Evolutionary conservation across 768 basidiomycete genomes (phyloP).

Genomic region (Mycena chlorophos): DNA sequence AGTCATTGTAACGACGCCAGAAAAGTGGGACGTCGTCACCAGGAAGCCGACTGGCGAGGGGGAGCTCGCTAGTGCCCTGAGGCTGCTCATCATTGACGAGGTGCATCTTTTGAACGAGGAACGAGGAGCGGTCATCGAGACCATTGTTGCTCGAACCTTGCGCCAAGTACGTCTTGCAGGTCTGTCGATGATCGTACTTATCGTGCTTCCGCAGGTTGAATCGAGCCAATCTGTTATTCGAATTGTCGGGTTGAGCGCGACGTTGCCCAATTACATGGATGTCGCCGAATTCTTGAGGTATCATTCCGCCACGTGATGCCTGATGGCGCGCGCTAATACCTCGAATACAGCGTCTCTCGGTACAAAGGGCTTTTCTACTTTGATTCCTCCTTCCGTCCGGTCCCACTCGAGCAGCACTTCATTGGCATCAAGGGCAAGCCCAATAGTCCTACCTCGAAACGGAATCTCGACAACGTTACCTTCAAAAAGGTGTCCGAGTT

Average conservation of each 20-base stretch:
- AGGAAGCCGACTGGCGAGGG: constrained; percentile 96
- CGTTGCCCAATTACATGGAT: constrained; percentile 94
- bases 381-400: constrained; percentile 94
- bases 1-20: constrained; percentile 97
- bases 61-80: constrained; percentile 94
- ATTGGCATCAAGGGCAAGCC: constrained; percentile 90
- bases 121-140: constrained; percentile 96
- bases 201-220: constrained; percentile 69
- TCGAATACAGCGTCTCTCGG: constrained; percentile 76
- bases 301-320: not conserved
- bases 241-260: constrained; percentile 94
- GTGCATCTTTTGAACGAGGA: constrained; percentile 97
- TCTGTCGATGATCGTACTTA: not conserved
- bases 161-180: constrained; percentile 58
- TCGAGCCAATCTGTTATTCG: constrained; percentile 94
- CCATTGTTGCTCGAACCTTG: constrained; percentile 93
- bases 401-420: constrained; percentile 97
- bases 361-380: constrained; percentile 93
- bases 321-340: constrained; percentile 2
- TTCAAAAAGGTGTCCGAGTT: constrained; percentile 90
- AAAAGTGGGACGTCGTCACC: constrained; percentile 99
- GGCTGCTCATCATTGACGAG: constrained; percentile 92
- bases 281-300: constrained; percentile 94
- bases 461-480: constrained; percentile 84
- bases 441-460: constrained; percentile 67